Conservation (phyloP, 176 grass and related monocot genomes). For the bread wheat (Triticum aestivum) region DNA sequence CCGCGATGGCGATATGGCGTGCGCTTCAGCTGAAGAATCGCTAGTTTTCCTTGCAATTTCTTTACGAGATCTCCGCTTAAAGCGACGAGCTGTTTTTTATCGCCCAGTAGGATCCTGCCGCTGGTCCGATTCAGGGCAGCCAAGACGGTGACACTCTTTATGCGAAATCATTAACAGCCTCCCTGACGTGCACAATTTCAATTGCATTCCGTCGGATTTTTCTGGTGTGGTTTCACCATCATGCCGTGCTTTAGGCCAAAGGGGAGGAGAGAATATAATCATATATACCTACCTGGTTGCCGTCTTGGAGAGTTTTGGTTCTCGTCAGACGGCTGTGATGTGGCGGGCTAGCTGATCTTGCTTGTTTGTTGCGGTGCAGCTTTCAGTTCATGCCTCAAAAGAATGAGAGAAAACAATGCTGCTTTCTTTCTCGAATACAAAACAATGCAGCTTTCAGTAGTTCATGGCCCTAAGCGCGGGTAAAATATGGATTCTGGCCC, state of each 20-base stretch:
- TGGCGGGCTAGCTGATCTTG: background rate
- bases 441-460: background rate
- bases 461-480: background rate
- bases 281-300: background rate
- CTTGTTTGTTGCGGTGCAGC: background rate
- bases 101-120: conserved; percentile 31
- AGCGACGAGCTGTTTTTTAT: background rate
- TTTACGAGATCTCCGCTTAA: conserved; percentile 49
- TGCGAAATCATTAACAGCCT: conserved; percentile 15
- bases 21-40: conserved; percentile 5
- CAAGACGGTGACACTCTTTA: conserved; percentile 43
- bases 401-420: too few relatives aligned
- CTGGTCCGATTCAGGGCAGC: conserved; percentile 3
- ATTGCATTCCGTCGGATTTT: background rate
- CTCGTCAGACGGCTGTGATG: background rate
- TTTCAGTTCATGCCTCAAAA: background rate
- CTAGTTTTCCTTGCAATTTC: conserved; percentile 5
- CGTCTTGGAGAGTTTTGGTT: background rate
- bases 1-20: conserved; percentile 11
- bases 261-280: background rate
- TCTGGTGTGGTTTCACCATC: conserved; percentile 19
- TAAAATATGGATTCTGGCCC: conserved; percentile 36
- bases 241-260: conserved; percentile 19
- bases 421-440: too few relatives aligned
- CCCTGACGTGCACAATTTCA: conserved; percentile 16